Evolutionary conservation across 495 filamentous ascomycete species (phyloP).

Genomic region (Pseudoneurospora amorphoporcata): DNA sequence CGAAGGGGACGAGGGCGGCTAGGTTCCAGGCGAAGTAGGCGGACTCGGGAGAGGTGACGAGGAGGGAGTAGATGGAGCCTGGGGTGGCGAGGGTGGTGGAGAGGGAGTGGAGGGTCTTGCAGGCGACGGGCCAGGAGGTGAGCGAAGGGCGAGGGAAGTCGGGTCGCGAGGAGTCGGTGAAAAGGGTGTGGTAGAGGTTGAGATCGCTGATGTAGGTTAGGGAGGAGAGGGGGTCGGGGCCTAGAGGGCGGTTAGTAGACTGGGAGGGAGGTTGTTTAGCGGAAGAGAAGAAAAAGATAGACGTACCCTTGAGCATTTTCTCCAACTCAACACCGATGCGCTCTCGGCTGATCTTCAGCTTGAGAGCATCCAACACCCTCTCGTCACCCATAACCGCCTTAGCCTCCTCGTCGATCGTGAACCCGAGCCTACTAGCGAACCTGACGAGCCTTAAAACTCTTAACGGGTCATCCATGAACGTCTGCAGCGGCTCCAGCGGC

Average conservation of each 20-base stretch:
- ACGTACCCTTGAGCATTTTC: slow-evolving; percentile 76
- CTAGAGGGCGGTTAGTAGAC: slow-evolving; percentile 22
- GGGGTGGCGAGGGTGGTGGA: slow-evolving; percentile 34
- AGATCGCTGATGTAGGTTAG: slow-evolving; percentile 66
- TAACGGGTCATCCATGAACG: slow-evolving; percentile 90
- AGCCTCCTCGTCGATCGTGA: slow-evolving; percentile 58
- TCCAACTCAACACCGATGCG: slow-evolving; percentile 72
- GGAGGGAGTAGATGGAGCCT: slow-evolving; percentile 38
- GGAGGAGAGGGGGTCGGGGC: slow-evolving; percentile 56
- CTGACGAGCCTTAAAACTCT: slow-evolving; percentile 80
- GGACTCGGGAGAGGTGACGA: slow-evolving; percentile 51
- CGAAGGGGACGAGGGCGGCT: slow-evolving; percentile 68
- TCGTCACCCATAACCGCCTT: slow-evolving; percentile 64
- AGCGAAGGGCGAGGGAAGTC: slow-evolving; percentile 28
- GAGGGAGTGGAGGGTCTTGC: slow-evolving; percentile 38
- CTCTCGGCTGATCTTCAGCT: slow-evolving; percentile 84
- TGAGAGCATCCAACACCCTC: slow-evolving; percentile 65
- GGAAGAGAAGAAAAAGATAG: background rate
- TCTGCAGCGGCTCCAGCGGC: slow-evolving; percentile 79
- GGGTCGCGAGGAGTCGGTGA: slow-evolving; percentile 49
- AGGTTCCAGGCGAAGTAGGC: slow-evolving; percentile 66
- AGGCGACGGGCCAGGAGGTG: slow-evolving; percentile 37
- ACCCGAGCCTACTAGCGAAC: slow-evolving; percentile 78
- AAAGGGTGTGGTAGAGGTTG: slow-evolving; percentile 69
- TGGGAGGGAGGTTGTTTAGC: background rate